Evolutionary conservation across 768 basidiomycete species (phyloP).

Genomic region (Serendipita indica): DNA sequence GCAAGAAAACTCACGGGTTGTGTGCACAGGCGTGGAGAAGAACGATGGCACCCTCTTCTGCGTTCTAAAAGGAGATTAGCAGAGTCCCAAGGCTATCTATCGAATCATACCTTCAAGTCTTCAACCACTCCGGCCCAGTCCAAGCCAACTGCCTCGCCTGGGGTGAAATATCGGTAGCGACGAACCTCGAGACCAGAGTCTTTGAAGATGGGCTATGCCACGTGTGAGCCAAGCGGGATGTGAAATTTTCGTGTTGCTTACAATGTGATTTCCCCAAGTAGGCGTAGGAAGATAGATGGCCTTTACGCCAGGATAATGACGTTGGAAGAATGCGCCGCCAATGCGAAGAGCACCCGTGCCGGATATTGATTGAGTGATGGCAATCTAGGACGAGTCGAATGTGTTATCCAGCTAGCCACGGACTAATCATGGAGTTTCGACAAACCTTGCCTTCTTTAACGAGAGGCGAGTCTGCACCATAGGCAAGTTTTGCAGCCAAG

Average conservation of each 20-base stretch:
- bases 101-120: conserved; percentile 54
- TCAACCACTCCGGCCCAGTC: conserved; percentile 84
- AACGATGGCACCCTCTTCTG: conserved; percentile 68
- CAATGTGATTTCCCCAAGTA: conserved; percentile 93
- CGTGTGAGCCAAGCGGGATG: not conserved
- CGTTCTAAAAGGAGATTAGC: conserved; percentile 29
- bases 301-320: conserved; percentile 76
- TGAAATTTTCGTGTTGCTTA: not conserved
- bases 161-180: conserved; percentile 74
- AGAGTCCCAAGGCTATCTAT: not conserved
- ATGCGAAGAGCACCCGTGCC: conserved; percentile 96
- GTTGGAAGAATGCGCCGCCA: conserved; percentile 80
- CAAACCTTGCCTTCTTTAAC: conserved; percentile 58
- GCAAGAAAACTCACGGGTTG: conserved; percentile 49
- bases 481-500: conserved; percentile 78
- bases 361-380: conserved; percentile 86
- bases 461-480: conserved; percentile 65
- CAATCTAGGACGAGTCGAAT: conserved; percentile 41
- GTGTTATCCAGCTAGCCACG: conserved; percentile 8
- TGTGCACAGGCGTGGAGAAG: conserved; percentile 95
- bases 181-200: conserved; percentile 92
- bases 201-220: conserved; percentile 52
- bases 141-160: conserved; percentile 80
- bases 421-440: conserved; percentile 14
- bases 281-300: conserved; percentile 83